phyloP scores from a whole-genome alignment of 2,329 filamentous ascomycete species.

The Xylariaceae sp. region DNA sequence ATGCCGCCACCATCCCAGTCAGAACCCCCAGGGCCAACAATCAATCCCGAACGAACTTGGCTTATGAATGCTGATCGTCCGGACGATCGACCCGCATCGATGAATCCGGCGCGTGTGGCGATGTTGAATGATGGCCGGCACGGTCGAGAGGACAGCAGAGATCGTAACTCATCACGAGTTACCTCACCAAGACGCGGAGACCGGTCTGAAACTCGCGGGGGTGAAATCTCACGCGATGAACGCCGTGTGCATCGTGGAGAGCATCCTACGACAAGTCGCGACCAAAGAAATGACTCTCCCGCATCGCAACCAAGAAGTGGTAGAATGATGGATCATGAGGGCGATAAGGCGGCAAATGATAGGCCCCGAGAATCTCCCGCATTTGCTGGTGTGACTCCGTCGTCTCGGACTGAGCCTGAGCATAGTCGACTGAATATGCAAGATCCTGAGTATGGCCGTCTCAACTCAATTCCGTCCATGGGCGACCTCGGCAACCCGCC shows the following conservation, averaged over 20 bases:
- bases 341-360: slow-evolving; percentile 37
- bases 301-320: slow-evolving; percentile 23
- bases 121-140: slow-evolving; percentile 40
- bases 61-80: slow-evolving; percentile 37
- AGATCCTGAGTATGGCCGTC: slow-evolving; percentile 58
- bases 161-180: slow-evolving; percentile 33
- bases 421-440: slow-evolving; percentile 47
- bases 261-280: slow-evolving; percentile 28
- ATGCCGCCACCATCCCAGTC: slow-evolving; percentile 28
- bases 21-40: slow-evolving; percentile 39
- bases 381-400: slow-evolving; percentile 35
- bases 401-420: slow-evolving; percentile 42
- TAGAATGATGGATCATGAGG: slow-evolving; percentile 34
- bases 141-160: slow-evolving; percentile 41
- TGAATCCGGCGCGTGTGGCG: slow-evolving; percentile 46
- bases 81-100: slow-evolving; percentile 34
- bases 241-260: slow-evolving; percentile 40
- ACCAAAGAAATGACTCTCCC: slow-evolving; percentile 29
- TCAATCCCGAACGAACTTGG: slow-evolving; percentile 52
- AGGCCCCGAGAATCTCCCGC: slow-evolving; percentile 37
- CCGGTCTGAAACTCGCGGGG: slow-evolving; percentile 33
- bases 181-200: slow-evolving; percentile 46
- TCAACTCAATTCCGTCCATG: slow-evolving; percentile 47
- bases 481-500: slow-evolving; percentile 40
- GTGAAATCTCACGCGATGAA: slow-evolving; percentile 42